Percentiles rank a stretch among this genome's conserved stretches.
phyloP scores from a whole-genome alignment of 108 stramenopile genomes.

The Aureococcus anophagefferens region DNA sequence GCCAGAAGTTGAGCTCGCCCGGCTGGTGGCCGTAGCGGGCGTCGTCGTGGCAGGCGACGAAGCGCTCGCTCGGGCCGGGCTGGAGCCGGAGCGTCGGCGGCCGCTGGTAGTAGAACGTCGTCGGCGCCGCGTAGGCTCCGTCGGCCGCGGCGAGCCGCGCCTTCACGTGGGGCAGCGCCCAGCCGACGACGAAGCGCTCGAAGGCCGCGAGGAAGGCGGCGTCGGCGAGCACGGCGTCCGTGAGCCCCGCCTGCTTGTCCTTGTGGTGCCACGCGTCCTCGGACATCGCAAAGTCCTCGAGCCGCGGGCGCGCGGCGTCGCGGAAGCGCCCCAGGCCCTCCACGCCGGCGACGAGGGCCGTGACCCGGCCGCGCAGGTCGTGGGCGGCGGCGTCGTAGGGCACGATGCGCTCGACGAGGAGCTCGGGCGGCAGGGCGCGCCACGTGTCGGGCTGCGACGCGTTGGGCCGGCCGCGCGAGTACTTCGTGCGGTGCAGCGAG shows the following conservation, averaged over 20 bases:
- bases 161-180: slow-evolving; percentile 57
- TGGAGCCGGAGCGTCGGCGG: slow-evolving; percentile 77
- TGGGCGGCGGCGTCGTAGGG: background rate
- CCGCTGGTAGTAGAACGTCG: slow-evolving; percentile 67
- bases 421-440: background rate
- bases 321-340: background rate
- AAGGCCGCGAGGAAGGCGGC: slow-evolving; percentile 53
- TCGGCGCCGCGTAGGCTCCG: slow-evolving; percentile 8
- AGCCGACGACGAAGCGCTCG: slow-evolving; percentile 55
- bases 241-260: background rate
- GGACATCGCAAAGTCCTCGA: background rate
- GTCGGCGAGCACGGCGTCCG: slow-evolving; percentile 42
- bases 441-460: background rate
- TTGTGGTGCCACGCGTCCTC: background rate
- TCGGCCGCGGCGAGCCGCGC: slow-evolving; percentile 27
- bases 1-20: slow-evolving; percentile 79
- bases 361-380: background rate
- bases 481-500: background rate
- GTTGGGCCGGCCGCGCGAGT: background rate
- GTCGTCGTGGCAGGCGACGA: slow-evolving; percentile 68
- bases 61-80: slow-evolving; percentile 65
- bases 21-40: slow-evolving; percentile 59
- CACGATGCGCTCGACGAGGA: background rate
- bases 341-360: background rate
- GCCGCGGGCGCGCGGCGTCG: too few species aligned